Base-by-base conservation (phyloP, 208 protist genomes). In the Crithidia mellificae region DNA sequence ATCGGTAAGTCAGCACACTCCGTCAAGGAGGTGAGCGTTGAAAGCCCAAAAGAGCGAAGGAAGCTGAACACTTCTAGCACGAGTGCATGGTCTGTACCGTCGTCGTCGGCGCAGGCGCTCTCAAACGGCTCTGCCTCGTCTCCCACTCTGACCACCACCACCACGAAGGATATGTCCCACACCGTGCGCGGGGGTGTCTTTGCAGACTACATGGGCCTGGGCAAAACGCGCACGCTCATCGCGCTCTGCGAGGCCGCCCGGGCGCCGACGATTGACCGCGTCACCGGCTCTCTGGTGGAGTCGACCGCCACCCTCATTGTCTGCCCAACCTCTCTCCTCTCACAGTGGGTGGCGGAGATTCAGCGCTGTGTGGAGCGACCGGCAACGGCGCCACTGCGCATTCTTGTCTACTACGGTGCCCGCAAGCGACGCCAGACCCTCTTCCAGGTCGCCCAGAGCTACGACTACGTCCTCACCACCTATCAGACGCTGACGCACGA, bases 391-490 rank as follows among this genome's bases (percentile, higher is more conserved):
- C 86, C 82, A 27, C 38, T 76, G 32, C 77, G 81, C 30, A 76
- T 95, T 20, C 76, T 90, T 27, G 64, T 89, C n/a, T 96, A 94
- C 70, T 77, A 95, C 72, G 88, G 91, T 24, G 43, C 67, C 1
- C 59, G 57, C 43, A 75, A 75, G 24, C 87, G 81, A 17, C 53
- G 65, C 2, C 59, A 84, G 47, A 66, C 67, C 0, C 27, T 85
- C 30, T 86, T 89, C 51, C 39, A 90, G 27, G 34, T 92, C 1
- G 81, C 80, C 19, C 72, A 92, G 61, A 65, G 87, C 20, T 92
- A 92, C 57, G 89, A 92, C 72, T 97, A 97, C 66, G 87, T 94
- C 49, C 34, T 94, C 43, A 85, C 77, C 5, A 90, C 73, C 24
- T 92, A 92, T 65, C 79, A 88, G 53, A 91, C 82, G 6, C 54